Evolutionary conservation across 805 yeast genomes (phyloP).

Genomic region (Yarrowia keelungensis): DNA sequence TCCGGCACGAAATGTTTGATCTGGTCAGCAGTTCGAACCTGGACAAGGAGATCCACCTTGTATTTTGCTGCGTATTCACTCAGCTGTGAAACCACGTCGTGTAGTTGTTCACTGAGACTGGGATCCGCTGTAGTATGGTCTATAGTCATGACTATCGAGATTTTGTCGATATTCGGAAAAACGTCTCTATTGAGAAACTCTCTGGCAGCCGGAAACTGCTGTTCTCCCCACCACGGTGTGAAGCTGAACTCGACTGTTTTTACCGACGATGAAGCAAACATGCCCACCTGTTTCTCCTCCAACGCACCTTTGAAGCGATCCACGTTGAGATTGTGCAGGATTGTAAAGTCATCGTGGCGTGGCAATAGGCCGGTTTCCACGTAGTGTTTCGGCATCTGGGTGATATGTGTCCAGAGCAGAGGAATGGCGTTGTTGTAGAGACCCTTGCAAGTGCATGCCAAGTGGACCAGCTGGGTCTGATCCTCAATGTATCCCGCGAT

Average conservation of each 20-base stretch:
- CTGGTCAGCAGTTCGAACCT: constrained; percentile 3
- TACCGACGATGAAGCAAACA: constrained; percentile 2
- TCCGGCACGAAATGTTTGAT: constrained; percentile 11
- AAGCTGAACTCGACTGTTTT: constrained; percentile 23
- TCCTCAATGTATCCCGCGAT: constrained; percentile 3
- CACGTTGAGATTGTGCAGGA: constrained; percentile 5
- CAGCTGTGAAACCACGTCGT: neutral
- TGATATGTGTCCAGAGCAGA: constrained; percentile 21
- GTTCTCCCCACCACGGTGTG: constrained; percentile 32
- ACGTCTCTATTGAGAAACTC: constrained; percentile 1
- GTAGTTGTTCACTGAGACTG: neutral
- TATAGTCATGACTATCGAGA: constrained; percentile 19
- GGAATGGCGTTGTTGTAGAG: constrained; percentile 21
- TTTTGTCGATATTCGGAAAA: constrained; percentile 1
- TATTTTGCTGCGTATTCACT: constrained; percentile 12
- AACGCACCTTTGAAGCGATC: constrained; percentile 1
- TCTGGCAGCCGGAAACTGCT: neutral
- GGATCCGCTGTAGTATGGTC: constrained; percentile 19
- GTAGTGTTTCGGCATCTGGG: constrained; percentile 23
- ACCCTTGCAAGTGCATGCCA: constrained; percentile 11
- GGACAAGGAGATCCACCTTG: constrained; percentile 2
- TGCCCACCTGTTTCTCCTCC: constrained; percentile 4
- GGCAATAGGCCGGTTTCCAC: constrained; percentile 10
- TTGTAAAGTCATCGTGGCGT: constrained; percentile 12
- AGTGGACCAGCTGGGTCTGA: constrained; percentile 12